Evolutionary conservation across 2,329 filamentous ascomycete genomes (phyloP).

Genomic region (Pseudonectria foliicola): DNA sequence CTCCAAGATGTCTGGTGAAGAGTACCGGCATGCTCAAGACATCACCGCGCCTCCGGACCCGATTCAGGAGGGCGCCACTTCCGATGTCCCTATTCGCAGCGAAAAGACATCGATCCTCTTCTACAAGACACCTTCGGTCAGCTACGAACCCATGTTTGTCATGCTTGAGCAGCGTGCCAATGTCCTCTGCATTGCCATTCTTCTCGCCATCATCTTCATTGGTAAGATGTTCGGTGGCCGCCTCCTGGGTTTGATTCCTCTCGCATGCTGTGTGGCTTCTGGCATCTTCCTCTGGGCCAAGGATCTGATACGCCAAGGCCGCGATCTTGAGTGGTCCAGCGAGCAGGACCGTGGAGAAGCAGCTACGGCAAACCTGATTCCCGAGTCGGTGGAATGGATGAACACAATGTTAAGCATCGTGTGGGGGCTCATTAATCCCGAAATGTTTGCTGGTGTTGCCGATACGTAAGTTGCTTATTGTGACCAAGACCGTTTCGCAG

Average conservation of each 20-base stretch:
- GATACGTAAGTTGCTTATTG: slow-evolving; percentile 53
- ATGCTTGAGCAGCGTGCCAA: slow-evolving; percentile 69
- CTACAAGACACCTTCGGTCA: slow-evolving; percentile 84
- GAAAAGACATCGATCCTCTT: slow-evolving; percentile 97
- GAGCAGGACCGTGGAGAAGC: slow-evolving; percentile 80
- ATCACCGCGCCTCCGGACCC: slow-evolving; percentile 87
- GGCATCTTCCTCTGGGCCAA: slow-evolving; percentile 87
- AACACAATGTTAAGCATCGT: slow-evolving; percentile 78
- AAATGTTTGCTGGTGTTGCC: slow-evolving; percentile 89
- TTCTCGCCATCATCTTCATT: slow-evolving; percentile 65
- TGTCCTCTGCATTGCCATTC: slow-evolving; percentile 61
- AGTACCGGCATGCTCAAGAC: slow-evolving; percentile 82
- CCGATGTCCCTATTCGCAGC: slow-evolving; percentile 89
- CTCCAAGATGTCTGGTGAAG: slow-evolving; percentile 61
- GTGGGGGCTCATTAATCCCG: slow-evolving; percentile 90
- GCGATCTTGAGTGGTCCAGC: slow-evolving; percentile 80
- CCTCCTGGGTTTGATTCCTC: slow-evolving; percentile 67
- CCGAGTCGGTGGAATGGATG: slow-evolving; percentile 93
- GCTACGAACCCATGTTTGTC: slow-evolving; percentile 82
- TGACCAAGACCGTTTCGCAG: too few relatives aligned
- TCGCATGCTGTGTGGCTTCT: slow-evolving; percentile 64
- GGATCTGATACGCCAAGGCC: slow-evolving; percentile 73
- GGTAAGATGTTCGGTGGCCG: slow-evolving; percentile 75
- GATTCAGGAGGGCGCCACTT: slow-evolving; percentile 71
- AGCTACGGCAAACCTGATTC: slow-evolving; percentile 80